These are phyloP conservation scores for Rubia tinctorum DNA, from an alignment of 305 asterid species.

Conservation along the genomic window DNA sequence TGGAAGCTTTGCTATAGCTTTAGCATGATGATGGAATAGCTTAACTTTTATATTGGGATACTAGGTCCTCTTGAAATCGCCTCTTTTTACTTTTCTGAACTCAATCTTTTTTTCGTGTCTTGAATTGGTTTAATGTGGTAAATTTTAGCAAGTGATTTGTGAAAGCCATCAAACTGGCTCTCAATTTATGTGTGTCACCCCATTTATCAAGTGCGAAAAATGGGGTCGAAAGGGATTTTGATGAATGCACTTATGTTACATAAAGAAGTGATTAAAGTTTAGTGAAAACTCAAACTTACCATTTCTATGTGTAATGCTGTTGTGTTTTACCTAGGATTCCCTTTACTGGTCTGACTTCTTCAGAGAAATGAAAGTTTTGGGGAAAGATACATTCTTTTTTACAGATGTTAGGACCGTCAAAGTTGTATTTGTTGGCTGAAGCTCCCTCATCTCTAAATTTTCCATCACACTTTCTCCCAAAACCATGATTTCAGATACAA, in stretches of 20 bases:
- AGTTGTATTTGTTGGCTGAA: too few species aligned
- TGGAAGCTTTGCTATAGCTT: not conserved
- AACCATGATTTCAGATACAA: too few species aligned
- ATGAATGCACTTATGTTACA: not conserved
- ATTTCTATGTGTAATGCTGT: conserved; percentile 7
- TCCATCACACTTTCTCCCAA: too few species aligned
- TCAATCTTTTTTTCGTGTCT: too few species aligned
- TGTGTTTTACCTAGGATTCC: too few species aligned
- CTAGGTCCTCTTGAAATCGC: not conserved
- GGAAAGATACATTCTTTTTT: too few species aligned
- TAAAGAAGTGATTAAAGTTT: not conserved
- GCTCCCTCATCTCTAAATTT: too few species aligned
- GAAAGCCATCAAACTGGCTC: conserved; percentile 11
- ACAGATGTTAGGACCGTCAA: too few species aligned
- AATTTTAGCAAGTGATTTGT: conserved; percentile 1
- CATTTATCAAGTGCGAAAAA: conserved; percentile 4
- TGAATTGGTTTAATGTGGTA: not conserved
- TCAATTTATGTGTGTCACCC: conserved; percentile 1
- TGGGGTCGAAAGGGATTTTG: conserved; percentile 4
- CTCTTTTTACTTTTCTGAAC: conserved; percentile 3
- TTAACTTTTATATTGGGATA: not conserved
- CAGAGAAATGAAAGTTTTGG: too few species aligned
- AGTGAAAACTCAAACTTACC: not conserved
- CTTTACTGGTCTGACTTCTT: too few species aligned
- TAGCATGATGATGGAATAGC: not conserved